phyloP scores from a whole-genome alignment of 2,329 filamentous ascomycete genomes.

The Chrysoporthe puriensis region DNA sequence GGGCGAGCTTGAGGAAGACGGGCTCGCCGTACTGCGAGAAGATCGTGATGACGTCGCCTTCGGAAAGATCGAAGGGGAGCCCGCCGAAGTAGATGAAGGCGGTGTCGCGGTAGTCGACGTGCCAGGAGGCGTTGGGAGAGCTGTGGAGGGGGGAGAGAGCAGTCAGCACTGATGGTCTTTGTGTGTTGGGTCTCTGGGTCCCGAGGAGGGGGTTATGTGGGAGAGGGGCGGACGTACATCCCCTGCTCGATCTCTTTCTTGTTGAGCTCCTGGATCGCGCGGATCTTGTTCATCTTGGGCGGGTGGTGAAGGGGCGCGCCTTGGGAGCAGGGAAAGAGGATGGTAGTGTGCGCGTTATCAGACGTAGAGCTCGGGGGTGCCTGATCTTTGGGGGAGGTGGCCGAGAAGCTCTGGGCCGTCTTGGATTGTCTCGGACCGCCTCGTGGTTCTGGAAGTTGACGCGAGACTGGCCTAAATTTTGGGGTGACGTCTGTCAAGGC shows the following conservation, averaged over 20 bases:
- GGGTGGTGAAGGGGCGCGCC: slow-evolving; percentile 1
- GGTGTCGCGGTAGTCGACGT: slow-evolving; percentile 92
- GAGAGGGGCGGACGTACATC: slow-evolving; percentile 57
- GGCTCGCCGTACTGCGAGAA: slow-evolving; percentile 98
- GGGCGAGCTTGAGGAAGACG: slow-evolving; percentile 86
- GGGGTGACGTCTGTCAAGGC: slow-evolving; percentile 12
- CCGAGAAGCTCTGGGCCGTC: not conserved
- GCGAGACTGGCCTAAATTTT: slow-evolving; percentile 9
- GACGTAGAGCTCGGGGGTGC: not conserved
- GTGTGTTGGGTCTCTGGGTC: not conserved
- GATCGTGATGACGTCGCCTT: slow-evolving; percentile 94
- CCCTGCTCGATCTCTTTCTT: slow-evolving; percentile 91
- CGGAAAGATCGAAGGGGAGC: slow-evolving; percentile 86
- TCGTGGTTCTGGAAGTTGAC: not conserved
- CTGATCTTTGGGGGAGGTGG: not conserved
- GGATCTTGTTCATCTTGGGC: slow-evolving; percentile 84
- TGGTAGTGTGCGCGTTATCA: not conserved
- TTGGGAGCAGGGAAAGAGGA: not conserved
- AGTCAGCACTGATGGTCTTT: slow-evolving; percentile 27
- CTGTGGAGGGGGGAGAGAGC: slow-evolving; percentile 47
- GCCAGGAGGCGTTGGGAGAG: slow-evolving; percentile 87
- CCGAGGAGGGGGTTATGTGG: not conserved
- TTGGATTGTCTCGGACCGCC: not conserved
- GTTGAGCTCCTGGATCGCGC: slow-evolving; percentile 89
- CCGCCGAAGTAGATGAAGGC: slow-evolving; percentile 97